phyloP scores from a whole-genome alignment of 2,329 filamentous ascomycete genomes.

The Fusarium brevicatenulatum region DNA sequence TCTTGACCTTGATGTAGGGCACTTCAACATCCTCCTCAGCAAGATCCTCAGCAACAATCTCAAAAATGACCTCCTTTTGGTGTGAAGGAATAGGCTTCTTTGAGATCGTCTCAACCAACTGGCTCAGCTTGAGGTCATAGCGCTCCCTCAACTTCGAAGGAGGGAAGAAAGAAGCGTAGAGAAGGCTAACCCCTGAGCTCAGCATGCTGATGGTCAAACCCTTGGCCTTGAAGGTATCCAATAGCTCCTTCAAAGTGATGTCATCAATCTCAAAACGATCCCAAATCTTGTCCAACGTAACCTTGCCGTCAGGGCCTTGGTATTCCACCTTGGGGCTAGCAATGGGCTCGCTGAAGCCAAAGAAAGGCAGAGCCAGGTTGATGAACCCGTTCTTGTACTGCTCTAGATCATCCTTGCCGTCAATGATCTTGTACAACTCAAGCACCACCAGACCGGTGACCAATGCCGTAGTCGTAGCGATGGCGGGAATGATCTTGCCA shows the following conservation, averaged over 20 bases:
- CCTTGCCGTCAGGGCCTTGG: slow-evolving; percentile 78
- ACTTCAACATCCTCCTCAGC: slow-evolving; percentile 95
- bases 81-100: slow-evolving; percentile 92
- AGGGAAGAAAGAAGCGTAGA: slow-evolving; percentile 94
- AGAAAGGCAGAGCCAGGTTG: slow-evolving; percentile 96
- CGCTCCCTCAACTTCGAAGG: slow-evolving; percentile 82
- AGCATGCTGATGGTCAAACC: slow-evolving; percentile 91
- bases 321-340: slow-evolving; percentile 93
- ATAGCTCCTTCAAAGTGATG: slow-evolving; percentile 84
- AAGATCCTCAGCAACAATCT: slow-evolving; percentile 90
- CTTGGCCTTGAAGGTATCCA: slow-evolving; percentile 82
- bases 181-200: slow-evolving; percentile 93
- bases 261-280: slow-evolving; percentile 93
- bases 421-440: slow-evolving; percentile 95
- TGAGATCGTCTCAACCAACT: slow-evolving; percentile 87
- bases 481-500: slow-evolving; percentile 98
- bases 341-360: slow-evolving; percentile 97
- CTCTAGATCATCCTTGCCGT: slow-evolving; percentile 95
- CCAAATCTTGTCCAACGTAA: slow-evolving; percentile 95
- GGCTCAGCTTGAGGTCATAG: slow-evolving; percentile 83
- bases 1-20: slow-evolving; percentile 92
- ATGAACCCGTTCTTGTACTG: slow-evolving; percentile 99
- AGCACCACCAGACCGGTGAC: slow-evolving; percentile 93
- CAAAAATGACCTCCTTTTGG: slow-evolving; percentile 95
- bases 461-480: slow-evolving; percentile 95